Percentiles rank a stretch among this genome's conserved stretches.
These are phyloP conservation scores for Trichoderma guizhouense DNA, from an alignment of 2,329 filamentous ascomycete genomes.

Conservation along the genomic window DNA sequence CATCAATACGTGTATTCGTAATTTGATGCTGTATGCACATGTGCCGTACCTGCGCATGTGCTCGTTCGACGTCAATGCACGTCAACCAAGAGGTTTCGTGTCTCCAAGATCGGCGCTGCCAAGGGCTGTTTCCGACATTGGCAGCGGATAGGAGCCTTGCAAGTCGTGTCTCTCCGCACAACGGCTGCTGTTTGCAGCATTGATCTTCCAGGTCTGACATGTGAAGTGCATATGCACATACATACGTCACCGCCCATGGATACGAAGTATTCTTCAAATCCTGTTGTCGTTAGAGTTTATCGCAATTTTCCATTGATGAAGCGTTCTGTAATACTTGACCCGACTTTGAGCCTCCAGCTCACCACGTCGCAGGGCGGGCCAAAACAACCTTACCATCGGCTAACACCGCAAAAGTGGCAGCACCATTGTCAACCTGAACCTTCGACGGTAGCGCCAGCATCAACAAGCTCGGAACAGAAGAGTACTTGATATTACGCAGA, in stretches of 20 bases:
- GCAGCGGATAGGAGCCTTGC: not conserved
- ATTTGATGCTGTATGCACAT: not conserved
- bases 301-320: not conserved
- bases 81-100: constrained; percentile 2
- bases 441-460: not conserved
- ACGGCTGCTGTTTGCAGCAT: not conserved
- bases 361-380: not conserved
- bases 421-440: not conserved
- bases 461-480: not conserved
- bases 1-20: not conserved
- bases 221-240: not conserved
- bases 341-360: not conserved
- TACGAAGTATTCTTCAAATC: not conserved
- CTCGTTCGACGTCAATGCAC: constrained; percentile 8
- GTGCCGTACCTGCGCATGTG: not conserved
- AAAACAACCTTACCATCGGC: not conserved
- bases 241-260: not conserved
- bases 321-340: not conserved
- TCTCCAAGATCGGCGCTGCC: constrained; percentile 9
- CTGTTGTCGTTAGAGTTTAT: not conserved
- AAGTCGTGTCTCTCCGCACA: not conserved
- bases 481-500: not conserved
- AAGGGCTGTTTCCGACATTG: not conserved
- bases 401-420: not conserved
- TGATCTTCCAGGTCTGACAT: not conserved